Percentiles rank a stretch among this genome's conserved stretches.
These are phyloP conservation scores for Thielaviopsis punctulata DNA, from an alignment of 2,329 filamentous ascomycete species.

Conservation along the genomic window DNA sequence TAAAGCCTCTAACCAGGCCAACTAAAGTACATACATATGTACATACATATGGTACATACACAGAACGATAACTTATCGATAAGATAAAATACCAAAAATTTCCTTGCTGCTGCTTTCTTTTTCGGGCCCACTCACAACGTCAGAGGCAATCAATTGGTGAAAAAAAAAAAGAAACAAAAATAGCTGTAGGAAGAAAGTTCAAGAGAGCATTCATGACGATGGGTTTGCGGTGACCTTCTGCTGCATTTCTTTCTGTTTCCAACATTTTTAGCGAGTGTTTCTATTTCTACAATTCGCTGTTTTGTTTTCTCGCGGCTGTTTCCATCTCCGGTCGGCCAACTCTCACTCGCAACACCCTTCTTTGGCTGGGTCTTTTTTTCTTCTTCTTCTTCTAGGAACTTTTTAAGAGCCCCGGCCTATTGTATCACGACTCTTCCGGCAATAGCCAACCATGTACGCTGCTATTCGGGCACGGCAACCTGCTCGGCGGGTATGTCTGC, in stretches of 20 bases:
- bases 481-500: constrained; percentile 1
- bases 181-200: background rate
- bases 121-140: constrained; percentile 3
- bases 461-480: constrained; percentile 1
- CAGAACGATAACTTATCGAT: constrained; percentile 15
- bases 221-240: background rate
- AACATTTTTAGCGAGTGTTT: background rate
- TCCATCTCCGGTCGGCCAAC: too few species aligned
- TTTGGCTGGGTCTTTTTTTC: background rate
- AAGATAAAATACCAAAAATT: constrained; percentile 4
- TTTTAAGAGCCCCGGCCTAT: background rate
- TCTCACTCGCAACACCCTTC: too few species aligned
- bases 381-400: background rate
- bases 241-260: too few species aligned
- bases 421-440: background rate
- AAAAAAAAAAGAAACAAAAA: background rate
- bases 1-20: background rate
- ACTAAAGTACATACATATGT: too few species aligned
- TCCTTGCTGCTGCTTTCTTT: background rate
- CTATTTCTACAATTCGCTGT: background rate
- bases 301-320: background rate
- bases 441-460: constrained; percentile 5
- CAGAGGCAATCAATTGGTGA: background rate
- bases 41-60: too few species aligned
- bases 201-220: background rate